These are phyloP conservation scores for Malassezia nana DNA, from an alignment of 1,284 basidiomycete species.

Conservation along the genomic window DNA sequence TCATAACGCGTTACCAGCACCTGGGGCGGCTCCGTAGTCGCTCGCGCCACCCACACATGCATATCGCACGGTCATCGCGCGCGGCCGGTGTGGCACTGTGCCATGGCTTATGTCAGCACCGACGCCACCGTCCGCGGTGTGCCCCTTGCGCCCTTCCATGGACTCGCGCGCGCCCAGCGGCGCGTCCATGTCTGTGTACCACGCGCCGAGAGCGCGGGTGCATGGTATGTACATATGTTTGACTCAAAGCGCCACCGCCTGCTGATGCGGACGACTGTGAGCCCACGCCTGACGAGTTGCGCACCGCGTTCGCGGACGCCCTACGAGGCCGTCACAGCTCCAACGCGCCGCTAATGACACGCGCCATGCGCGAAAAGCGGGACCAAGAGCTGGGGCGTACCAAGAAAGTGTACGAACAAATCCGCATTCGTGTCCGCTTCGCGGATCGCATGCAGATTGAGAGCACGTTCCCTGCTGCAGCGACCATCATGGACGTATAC, in stretches of 20 bases:
- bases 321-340: conserved; percentile 59
- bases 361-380: conserved; percentile 60
- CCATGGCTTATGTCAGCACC: conserved; percentile 2
- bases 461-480: conserved; percentile 61
- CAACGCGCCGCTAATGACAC: conserved; percentile 66
- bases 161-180: neutral
- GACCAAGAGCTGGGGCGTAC: conserved; percentile 53
- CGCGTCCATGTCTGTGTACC: conserved; percentile 12
- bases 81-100: neutral
- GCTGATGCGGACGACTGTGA: conserved; percentile 50
- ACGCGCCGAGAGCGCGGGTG: conserved; percentile 4
- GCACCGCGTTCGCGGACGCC: conserved; percentile 58
- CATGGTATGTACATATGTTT: too few species aligned
- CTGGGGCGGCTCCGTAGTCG: conserved; percentile 6
- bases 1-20: conserved; percentile 11
- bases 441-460: conserved; percentile 73
- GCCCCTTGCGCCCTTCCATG: neutral
- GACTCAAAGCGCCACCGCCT: conserved; percentile 15
- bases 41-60: conserved; percentile 16
- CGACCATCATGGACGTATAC: conserved; percentile 69
- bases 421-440: conserved; percentile 70
- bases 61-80: neutral
- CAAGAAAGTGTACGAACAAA: conserved; percentile 62
- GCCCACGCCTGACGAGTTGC: conserved; percentile 65
- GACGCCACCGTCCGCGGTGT: neutral